Base-by-base conservation (phyloP, 441 rosid genomes). In the Adansonia rubrostipa region DNA sequence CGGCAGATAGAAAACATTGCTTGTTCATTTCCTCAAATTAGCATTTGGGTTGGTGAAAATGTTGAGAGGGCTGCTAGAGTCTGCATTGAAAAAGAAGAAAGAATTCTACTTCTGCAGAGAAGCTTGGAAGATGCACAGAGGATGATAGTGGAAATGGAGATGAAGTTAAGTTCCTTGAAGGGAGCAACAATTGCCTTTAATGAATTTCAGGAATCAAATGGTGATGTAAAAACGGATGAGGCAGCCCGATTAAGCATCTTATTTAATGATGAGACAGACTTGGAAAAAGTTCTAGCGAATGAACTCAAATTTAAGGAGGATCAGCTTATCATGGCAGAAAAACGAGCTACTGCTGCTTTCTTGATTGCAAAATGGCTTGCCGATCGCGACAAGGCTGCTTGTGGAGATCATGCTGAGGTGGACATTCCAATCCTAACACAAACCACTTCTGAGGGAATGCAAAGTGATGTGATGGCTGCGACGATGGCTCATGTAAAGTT, bases 51-150 rank as follows among this genome's bases (percentile, higher is more conserved):
- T 76, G 84, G 87, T 80, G 95, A 90, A 82, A 84, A 93, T 80
- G 89, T 94, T 81, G 92, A 89, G 91, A 88, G 84, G 87, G 97
- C 95, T 80, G 95, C 93, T 75, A 86, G 81, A 84, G 89, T 86
- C 79, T 94, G 93, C 88, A 83, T 93, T 74, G 91, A 89, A 80
- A 94, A 94, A 86, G 98, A 94, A 85, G 96, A 93, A 86, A 85
- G 88, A 73, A 90, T 93, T 79, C 84, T 88, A 75, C 87, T 84
- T 77, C 89, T 96, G 44, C 92, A 94, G 84, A 88, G 86, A 85
- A 91, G 97, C 87, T 89, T 96, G 88, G 96, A 91, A 87, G 96
- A 92, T 80, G 95, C 99, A 76, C 92, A 86, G 84, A 86, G 87
- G 85, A 86, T 88, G 90, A 88, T 89, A 53, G 48, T 71, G 67